Conservation (phyloP, 1,139 yeast species). For the Sugiyamaella neomexicana region DNA sequence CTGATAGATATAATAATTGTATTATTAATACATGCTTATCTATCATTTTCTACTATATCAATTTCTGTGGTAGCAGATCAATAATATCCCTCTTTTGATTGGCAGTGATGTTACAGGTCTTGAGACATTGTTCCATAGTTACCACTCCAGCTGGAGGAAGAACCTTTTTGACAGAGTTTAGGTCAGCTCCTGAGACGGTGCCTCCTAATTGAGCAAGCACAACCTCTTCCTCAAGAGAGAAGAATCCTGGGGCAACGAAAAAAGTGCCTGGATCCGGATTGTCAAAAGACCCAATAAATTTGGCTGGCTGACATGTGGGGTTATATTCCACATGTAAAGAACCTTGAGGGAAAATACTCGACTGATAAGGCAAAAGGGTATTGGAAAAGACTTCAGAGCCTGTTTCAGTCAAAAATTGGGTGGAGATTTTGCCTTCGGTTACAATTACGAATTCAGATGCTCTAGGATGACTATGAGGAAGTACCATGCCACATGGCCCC, state of each 20-base stretch:
- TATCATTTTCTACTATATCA: background rate
- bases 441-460: conserved; percentile 26
- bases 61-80: conserved; percentile 6
- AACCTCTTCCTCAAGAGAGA: conserved; percentile 24
- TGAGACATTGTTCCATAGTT: conserved; percentile 22
- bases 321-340: conserved; percentile 26
- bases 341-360: conserved; percentile 27
- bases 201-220: conserved; percentile 24
- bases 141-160: conserved; percentile 25
- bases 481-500: conserved; percentile 27
- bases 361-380: conserved; percentile 20
- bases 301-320: conserved; percentile 25
- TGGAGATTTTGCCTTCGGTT: conserved; percentile 25
- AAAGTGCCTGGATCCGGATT: conserved; percentile 27
- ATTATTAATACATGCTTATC: background rate
- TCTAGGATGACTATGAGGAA: conserved; percentile 29
- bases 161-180: conserved; percentile 20
- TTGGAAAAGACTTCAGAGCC: conserved; percentile 25
- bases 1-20: background rate
- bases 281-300: conserved; percentile 26
- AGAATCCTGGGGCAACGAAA: conserved; percentile 25
- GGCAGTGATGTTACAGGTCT: conserved; percentile 19
- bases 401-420: conserved; percentile 28
- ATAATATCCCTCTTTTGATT: conserved; percentile 17
- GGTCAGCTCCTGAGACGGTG: conserved; percentile 22